Evolutionary conservation across 805 yeast genomes (phyloP), one percentile per base, ranked within the genome.

Genomic region (Debaryomyces prosopidis): DNA sequence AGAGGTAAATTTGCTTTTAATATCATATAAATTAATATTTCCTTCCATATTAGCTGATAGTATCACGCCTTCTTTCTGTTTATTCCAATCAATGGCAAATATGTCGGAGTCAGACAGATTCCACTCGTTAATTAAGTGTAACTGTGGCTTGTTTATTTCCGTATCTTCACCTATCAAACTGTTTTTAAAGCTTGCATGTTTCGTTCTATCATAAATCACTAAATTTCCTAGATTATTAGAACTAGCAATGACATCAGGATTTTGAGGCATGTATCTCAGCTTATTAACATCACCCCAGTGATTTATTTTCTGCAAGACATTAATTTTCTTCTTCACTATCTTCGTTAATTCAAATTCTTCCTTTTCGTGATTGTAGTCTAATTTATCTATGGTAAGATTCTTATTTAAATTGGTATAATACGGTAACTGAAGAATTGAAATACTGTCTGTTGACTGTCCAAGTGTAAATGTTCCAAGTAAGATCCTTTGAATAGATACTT

Each of bases 211-310:
- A 63, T 84, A 88, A 3, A 91, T 66, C 42, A 76, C 80, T 10
- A 85, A 70, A 11, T 76, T 69, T 1, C 97, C 97, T 27, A 68
- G 61, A 35, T 85, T 80, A 36, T 87, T 81, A 8, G 83, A 80
- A 15, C 89, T 78, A 1, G 91, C 89, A 4, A 91, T 73, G 4
- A 91, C 58, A 57, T 90, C 94, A 1, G 94, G 94, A 56, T 91
- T 91, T 53, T 86, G 92, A 0, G 96, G 96, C 82, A 87, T 80
- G 55, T 79, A 80, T 31, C 85, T 73, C 0, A 87, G 83, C 49
- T 80, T 77, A 59, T 89, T 88, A 45, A 90, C 84, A 51, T 85
- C 94, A 2, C 88, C 90, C 1, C 68, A 62, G 52, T 83, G 89
- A 28, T 78, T 73, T n/a, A 87, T 82, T 37, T 77, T 75, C 63